A percentile compares a stretch with the other conserved stretches of the same genome.
These are phyloP conservation scores for Porphyrellus sp. DNA, from an alignment of 1,284 basidiomycete species.

Conservation along the genomic window DNA sequence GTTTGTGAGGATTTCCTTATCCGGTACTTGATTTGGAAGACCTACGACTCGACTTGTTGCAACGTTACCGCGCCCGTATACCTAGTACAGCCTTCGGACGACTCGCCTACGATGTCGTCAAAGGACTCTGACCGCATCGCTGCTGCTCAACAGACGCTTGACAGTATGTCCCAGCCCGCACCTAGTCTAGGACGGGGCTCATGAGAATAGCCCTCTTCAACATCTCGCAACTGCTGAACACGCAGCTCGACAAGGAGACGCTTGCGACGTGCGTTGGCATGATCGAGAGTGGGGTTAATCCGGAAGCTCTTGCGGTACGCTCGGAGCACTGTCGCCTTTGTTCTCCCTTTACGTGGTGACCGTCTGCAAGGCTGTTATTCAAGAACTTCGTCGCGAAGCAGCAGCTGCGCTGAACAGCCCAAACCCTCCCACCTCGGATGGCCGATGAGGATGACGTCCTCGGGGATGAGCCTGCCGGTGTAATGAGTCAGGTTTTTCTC, in stretches of 20 bases:
- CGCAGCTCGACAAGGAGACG: conserved; percentile 77
- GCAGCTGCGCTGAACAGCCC: conserved; percentile 38
- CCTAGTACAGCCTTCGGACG: not conserved
- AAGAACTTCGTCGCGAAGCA: conserved; percentile 68
- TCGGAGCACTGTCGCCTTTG: not conserved
- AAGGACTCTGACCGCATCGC: conserved; percentile 62
- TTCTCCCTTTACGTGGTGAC: conserved; percentile 5
- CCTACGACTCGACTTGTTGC: no score
- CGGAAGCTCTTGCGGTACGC: conserved; percentile 81
- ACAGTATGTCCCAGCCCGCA: conserved; percentile 52
- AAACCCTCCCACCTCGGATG: conserved; percentile 16
- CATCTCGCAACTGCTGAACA: conserved; percentile 80
- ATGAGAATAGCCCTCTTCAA: conserved; percentile 64
- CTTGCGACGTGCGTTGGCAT: conserved; percentile 78
- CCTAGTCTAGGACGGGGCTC: not conserved
- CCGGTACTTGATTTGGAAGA: no score
- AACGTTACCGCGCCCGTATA: no score
- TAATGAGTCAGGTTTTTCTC: not conserved
- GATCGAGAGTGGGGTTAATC: conserved; percentile 83
- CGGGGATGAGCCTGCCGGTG: not conserved
- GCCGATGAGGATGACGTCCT: conserved; percentile 22
- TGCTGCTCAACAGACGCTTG: conserved; percentile 76
- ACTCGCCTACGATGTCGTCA: conserved; percentile 42
- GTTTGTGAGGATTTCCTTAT: no score
- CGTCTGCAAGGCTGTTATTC: conserved; percentile 60